Percentiles rank a stretch among this genome's conserved stretches.
Conservation (phyloP, 176 grass and related monocot genomes). For the Metroxylon sagu region DNA sequence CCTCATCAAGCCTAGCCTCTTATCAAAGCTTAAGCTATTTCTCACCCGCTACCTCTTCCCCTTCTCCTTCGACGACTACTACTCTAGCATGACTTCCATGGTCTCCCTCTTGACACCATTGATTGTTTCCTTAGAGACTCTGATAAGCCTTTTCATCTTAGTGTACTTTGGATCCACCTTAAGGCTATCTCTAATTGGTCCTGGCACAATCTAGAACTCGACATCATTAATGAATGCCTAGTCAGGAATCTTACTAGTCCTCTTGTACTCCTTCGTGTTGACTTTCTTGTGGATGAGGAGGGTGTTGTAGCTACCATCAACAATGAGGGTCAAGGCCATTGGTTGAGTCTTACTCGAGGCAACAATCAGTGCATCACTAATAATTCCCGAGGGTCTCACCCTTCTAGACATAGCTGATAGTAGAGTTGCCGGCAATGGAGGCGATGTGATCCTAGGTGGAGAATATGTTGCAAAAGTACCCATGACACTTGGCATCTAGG, state of each 20-base stretch:
- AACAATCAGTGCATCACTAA: constrained; percentile 94
- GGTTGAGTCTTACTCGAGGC: constrained; percentile 60
- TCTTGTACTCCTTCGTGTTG: constrained; percentile 69
- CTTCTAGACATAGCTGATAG: constrained; percentile 79
- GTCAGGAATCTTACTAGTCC: constrained; percentile 41
- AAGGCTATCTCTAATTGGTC: constrained; percentile 72
- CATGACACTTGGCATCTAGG: fast-evolving
- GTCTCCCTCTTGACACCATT: constrained; percentile 15
- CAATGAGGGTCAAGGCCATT: constrained; percentile 85
- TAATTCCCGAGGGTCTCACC: constrained; percentile 90
- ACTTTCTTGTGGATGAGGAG: constrained; percentile 81
- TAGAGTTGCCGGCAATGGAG: constrained; percentile 67
- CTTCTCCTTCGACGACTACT: constrained; percentile 53
- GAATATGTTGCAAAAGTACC: no score
- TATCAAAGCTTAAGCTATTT: constrained; percentile 49
- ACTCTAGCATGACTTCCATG: constrained; percentile 74
- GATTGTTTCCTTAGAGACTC: constrained; percentile 44
- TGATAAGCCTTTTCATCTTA: constrained; percentile 91
- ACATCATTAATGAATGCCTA: constrained; percentile 66
- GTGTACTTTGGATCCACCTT: constrained; percentile 47
- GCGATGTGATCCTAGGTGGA: constrained; percentile 52
- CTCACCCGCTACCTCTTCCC: constrained; percentile 57
- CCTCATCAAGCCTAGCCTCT: constrained; percentile 9
- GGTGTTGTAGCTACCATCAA: constrained; percentile 77
- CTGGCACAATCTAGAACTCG: constrained; percentile 84